Base-by-base conservation (phyloP, 2,329 filamentous ascomycete genomes). In the Dryadomyces quercus-mongolicae region DNA sequence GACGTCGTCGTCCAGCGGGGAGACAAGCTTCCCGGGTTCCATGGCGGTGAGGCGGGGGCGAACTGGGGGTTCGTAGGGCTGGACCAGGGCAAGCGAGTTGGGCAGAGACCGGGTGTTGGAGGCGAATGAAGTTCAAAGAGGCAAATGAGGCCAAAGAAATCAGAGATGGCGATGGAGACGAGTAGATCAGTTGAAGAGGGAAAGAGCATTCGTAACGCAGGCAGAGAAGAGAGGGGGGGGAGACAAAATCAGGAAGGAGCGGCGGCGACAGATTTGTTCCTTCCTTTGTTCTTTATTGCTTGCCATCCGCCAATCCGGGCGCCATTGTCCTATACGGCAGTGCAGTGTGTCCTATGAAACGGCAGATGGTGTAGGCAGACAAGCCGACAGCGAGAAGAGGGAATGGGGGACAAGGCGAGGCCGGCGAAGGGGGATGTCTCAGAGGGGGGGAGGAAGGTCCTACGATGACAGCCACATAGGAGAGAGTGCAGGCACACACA, bases 21-120 rank as follows among this genome's bases (percentile, higher is more conserved):
- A 61, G 49, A 54, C 54, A 36, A 58, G 49, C 48, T 58, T 60
- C 49, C 58, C 61, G 16, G 56, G 55, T 25, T 61, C 60, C 61
- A 61, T 60, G 13, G 56, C 50, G 48, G 36, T 36, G 54, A 53
- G 20, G 49, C 53, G 47, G 55, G 13, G 18, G 42, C 25, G 50
- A 49, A 25, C 47, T 18, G 9, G 48, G 8, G 21, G 43, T 44
- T 36, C 38, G 20, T 40, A n/a, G 40, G 22, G 36, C 36, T 40
- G 15, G 36, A 44, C 18, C 42, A 20, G 16, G 42, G 42, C 25
- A 44, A 16, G 42, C 42, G 16, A 44, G 16, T 16, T 9, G 16
- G 42, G 12, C 7, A 20, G 42, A 44, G 42, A 12, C 16, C 12
- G 42, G 42, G 42, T 31, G 25, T 31, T 31, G 42, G 21, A 49